Base-by-base conservation (phyloP, 176 grass and related monocot genomes). In the Cocos nucifera region DNA sequence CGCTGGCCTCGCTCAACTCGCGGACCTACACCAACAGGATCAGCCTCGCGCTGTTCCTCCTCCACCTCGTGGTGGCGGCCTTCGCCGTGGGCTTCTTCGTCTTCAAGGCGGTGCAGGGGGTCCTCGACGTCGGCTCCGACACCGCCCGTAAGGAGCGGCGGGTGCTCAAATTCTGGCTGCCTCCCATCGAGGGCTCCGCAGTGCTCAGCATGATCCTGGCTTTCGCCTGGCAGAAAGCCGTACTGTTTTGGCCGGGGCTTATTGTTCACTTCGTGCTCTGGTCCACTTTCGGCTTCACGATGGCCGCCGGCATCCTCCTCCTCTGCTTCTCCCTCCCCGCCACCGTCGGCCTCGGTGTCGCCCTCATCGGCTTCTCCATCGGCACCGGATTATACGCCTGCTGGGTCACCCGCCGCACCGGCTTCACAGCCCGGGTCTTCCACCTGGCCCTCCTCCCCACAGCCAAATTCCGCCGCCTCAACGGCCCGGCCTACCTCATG, bases 401-500 rank as follows among this genome's bases (percentile, higher is more conserved):
- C 70, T 98, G 93, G 93, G 93, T 81, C 39, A 92, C 70, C 1
- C 72, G 81, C 1, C 93, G 93, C 9, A 52, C 83, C 15, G 44
- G 19, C 15, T 98, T 98, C 81, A 86, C 93, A 0, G 75, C 65
- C 16, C 59, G 51, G 57, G 71, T 98, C 54, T 92, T 98, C 59
- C 62, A 50, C 58, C 71, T 56, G n/a, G 77, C 93, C 2, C 71
- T 98, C 77, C 21, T 48, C 32, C 87, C 93, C 4, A 81, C 83
- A 22, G 53, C 69, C 56, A 92, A 92, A 69, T 98, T 98, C 70
- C 66, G 27, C 0, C 81, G 78, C 23, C 73, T 98, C 1, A 98
- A 98, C 49, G 81, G 87, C 0, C 93, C 93, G 1, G 81, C 93
- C 2, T 98, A 92, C 76, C 81, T 98, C 51, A 98, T 98, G 93